Percentiles rank a stretch among this genome's conserved stretches.
These are phyloP conservation scores for Nectriaceae sp. DNA, from an alignment of 2,329 filamentous ascomycete species.

Conservation along the genomic window DNA sequence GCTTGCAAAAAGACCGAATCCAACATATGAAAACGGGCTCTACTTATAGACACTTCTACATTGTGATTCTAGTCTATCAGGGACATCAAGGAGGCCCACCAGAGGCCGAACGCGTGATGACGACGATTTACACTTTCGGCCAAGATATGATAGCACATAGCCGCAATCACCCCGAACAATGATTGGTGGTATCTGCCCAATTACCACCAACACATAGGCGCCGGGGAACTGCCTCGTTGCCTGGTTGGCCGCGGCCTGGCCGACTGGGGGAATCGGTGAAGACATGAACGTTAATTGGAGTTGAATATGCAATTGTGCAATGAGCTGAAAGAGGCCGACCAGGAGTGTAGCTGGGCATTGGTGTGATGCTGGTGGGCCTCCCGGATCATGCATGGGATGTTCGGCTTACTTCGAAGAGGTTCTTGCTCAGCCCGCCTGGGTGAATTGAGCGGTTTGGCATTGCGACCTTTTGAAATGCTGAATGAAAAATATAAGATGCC, in stretches of 20 bases:
- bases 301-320: not conserved
- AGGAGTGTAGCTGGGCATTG: slow-evolving; percentile 2
- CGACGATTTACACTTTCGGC: not conserved
- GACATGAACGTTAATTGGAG: not conserved
- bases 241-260: slow-evolving; percentile 14
- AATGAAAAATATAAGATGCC: too few relatives aligned
- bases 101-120: not conserved
- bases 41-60: too few relatives aligned
- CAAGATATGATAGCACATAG: not conserved
- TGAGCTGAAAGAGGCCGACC: slow-evolving; percentile 6
- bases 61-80: not conserved
- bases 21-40: too few relatives aligned
- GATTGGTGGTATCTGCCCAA: not conserved
- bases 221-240: slow-evolving; percentile 11
- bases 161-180: not conserved
- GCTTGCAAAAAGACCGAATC: too few relatives aligned
- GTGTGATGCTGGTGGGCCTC: slow-evolving; percentile 23
- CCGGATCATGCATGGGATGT: slow-evolving; percentile 1
- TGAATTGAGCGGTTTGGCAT: too few relatives aligned
- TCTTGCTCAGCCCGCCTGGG: not conserved
- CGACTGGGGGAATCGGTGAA: slow-evolving; percentile 3
- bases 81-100: not conserved
- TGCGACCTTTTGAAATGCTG: too few relatives aligned
- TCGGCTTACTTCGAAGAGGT: slow-evolving; percentile 10
- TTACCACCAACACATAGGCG: not conserved